These are phyloP conservation scores for Globisporangium ultimum DNA, from an alignment of 352 stramenopile genomes.

Conservation along the genomic window DNA sequence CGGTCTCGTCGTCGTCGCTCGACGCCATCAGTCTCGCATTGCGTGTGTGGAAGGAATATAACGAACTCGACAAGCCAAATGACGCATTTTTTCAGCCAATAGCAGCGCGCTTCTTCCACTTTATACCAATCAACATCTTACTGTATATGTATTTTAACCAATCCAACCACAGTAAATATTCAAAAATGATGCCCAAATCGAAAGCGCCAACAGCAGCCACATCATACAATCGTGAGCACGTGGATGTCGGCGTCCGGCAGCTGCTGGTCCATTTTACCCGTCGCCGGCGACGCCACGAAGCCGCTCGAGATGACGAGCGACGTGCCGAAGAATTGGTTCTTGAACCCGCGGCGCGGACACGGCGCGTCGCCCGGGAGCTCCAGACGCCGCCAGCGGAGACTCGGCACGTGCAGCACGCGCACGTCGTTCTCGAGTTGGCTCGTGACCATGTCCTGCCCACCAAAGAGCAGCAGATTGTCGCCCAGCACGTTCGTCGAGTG, in stretches of 20 bases:
- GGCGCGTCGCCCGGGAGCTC: conserved; percentile 32
- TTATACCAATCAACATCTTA: neutral
- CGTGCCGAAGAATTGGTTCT: conserved; percentile 76
- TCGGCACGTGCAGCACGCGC: conserved; percentile 32
- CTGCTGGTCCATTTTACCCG: conserved; percentile 46
- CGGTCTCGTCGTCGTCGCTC: conserved; percentile 2
- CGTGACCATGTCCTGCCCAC: conserved; percentile 48
- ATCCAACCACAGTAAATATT: too few relatives aligned
- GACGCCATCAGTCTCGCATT: conserved; percentile 1
- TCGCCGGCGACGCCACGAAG: conserved; percentile 41
- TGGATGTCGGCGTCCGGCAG: conserved; percentile 64
- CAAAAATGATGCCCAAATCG: neutral
- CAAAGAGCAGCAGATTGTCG: conserved; percentile 57
- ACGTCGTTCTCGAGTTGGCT: conserved; percentile 50
- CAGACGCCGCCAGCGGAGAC: conserved; percentile 29
- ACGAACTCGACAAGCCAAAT: neutral
- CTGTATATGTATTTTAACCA: too few relatives aligned
- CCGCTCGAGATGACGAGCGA: conserved; percentile 71
- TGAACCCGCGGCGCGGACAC: conserved; percentile 69
- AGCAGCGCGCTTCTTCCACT: neutral
- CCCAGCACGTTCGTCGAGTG: conserved; percentile 62
- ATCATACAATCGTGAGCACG: conserved; percentile 24
- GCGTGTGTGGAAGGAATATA: neutral
- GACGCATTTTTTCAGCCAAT: neutral
- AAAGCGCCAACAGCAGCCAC: neutral